phyloP scores from a whole-genome alignment of 257 asterid genomes.

The Gentiana macrophylla region DNA sequence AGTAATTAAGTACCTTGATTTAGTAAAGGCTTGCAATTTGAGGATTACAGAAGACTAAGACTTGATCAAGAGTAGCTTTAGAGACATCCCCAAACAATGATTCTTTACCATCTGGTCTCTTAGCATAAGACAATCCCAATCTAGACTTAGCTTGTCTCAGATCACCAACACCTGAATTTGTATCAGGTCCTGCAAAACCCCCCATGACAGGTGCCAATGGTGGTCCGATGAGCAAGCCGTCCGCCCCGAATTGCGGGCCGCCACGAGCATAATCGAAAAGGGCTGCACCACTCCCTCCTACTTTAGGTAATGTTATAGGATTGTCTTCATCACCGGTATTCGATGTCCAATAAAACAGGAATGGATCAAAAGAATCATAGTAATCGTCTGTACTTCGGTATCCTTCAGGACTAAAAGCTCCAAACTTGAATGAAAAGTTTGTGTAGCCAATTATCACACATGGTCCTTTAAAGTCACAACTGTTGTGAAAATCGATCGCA shows the following conservation, averaged over 20 bases:
- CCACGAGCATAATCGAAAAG: slow-evolving; percentile 88
- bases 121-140: slow-evolving; percentile 77
- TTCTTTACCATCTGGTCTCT: slow-evolving; percentile 66
- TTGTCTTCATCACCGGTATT: background rate
- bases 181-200: slow-evolving; percentile 85
- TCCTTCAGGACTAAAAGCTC: slow-evolving; percentile 90
- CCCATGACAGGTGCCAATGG: slow-evolving; percentile 95
- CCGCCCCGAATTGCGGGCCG: slow-evolving; percentile 94
- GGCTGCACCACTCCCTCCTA: slow-evolving; percentile 95
- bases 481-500: slow-evolving; percentile 65
- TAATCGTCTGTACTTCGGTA: slow-evolving; percentile 88
- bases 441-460: slow-evolving; percentile 83
- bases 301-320: slow-evolving; percentile 54
- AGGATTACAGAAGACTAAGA: slow-evolving; percentile 78
- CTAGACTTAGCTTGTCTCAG: slow-evolving; percentile 80
- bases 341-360: slow-evolving; percentile 62
- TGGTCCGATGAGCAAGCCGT: slow-evolving; percentile 79
- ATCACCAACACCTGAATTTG: slow-evolving; percentile 73
- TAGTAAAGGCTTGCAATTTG: slow-evolving; percentile 80
- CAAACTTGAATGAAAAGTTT: slow-evolving; percentile 46
- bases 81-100: slow-evolving; percentile 77
- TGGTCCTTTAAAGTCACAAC: slow-evolving; percentile 85
- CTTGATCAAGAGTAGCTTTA: slow-evolving; percentile 47
- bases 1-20: background rate
- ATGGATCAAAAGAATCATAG: slow-evolving; percentile 73